These are phyloP conservation scores for Cnidoscolus chayamansa DNA, from an alignment of 441 rosid species.

Conservation along the genomic window DNA sequence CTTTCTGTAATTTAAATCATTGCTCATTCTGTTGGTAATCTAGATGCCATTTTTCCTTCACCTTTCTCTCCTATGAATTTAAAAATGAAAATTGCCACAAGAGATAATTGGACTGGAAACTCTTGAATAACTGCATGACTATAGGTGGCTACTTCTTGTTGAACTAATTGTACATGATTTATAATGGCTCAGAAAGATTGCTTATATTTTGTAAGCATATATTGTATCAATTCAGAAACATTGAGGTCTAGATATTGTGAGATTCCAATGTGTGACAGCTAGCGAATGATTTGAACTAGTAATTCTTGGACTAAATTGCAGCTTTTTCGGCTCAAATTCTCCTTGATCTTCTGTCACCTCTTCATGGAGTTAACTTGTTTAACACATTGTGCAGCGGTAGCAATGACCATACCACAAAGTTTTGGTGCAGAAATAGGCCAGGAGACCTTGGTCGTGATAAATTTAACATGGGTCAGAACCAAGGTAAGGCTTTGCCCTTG, in stretches of 20 bases:
- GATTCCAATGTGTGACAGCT: neutral
- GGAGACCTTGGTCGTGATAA: slow-evolving; percentile 90
- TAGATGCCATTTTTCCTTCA: neutral
- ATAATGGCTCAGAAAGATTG: neutral
- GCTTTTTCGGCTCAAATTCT: slow-evolving; percentile 7
- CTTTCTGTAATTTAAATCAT: neutral
- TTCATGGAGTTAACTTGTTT: slow-evolving; percentile 19
- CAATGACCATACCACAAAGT: slow-evolving; percentile 90
- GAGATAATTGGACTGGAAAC: neutral
- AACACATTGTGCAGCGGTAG: slow-evolving; percentile 79
- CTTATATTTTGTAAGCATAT: neutral
- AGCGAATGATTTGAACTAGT: neutral
- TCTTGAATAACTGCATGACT: neutral
- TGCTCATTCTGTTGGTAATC: neutral
- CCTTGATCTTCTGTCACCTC: slow-evolving; percentile 10
- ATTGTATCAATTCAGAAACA: neutral
- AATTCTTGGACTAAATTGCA: neutral
- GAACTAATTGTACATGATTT: neutral
- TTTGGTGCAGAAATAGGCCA: slow-evolving; percentile 98
- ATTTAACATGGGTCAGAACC: slow-evolving; percentile 67
- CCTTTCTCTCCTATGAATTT: neutral
- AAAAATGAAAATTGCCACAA: neutral
- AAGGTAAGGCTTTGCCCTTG: slow-evolving; percentile 42
- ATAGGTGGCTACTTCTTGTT: neutral
- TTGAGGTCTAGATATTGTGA: neutral